Conservation (phyloP, 306 rosid species). For the Datisca glomerata region DNA sequence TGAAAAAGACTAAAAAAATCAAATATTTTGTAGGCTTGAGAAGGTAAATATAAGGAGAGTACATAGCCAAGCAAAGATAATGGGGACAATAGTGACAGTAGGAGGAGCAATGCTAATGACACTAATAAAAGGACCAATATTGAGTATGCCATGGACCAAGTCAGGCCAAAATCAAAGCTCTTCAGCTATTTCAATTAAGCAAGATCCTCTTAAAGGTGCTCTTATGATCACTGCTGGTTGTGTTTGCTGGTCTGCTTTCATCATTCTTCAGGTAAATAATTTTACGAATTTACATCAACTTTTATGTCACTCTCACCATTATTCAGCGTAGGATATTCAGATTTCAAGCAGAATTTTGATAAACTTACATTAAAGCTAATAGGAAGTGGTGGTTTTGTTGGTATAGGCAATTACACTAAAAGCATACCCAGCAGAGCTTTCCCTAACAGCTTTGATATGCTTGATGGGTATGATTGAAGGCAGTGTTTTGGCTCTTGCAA, state of each 20-base stretch:
- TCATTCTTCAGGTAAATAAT: constrained; percentile 31
- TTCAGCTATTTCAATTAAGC: constrained; percentile 5
- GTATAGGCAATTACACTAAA: constrained; percentile 35
- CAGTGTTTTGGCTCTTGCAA: constrained; percentile 15
- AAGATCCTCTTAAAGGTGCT: constrained; percentile 27
- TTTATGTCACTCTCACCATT: no score
- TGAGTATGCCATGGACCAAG: constrained; percentile 17
- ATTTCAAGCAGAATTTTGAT: not conserved
- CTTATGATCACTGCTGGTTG: constrained; percentile 28
- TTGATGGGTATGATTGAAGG: constrained; percentile 26
- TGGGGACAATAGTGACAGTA: constrained; percentile 29
- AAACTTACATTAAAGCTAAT: no score
- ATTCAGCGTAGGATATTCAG: not conserved
- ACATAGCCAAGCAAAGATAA: constrained; percentile 31
- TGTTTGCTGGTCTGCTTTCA: constrained; percentile 36
- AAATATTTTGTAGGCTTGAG: constrained; percentile 31
- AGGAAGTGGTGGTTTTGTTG: not conserved
- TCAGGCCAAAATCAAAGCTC: constrained; percentile 3
- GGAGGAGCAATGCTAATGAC: constrained; percentile 53
- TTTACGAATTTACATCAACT: not conserved
- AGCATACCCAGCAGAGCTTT: constrained; percentile 35
- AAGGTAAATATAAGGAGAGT: constrained; percentile 23
- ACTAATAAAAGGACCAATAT: constrained; percentile 47
- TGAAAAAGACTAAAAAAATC: no score
- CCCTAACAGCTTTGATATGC: constrained; percentile 40